Percentiles rank a stretch among this genome's conserved stretches.
Evolutionary conservation across 805 yeast genomes (phyloP).

Genomic region (Candida parachauliodes): DNA sequence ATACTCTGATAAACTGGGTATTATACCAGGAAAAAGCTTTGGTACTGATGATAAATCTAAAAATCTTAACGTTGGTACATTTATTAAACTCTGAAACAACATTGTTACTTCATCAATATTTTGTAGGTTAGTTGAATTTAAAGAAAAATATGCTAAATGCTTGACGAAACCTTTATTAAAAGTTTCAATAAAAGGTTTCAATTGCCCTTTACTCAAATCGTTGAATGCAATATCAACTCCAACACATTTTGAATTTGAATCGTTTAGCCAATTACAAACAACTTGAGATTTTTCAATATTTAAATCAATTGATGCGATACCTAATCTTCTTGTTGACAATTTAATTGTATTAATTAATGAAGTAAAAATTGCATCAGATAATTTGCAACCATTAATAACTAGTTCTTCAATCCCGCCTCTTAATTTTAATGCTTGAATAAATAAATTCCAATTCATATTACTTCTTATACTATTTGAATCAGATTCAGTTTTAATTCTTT

Average conservation of each 20-base stretch:
- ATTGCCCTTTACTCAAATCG: constrained; percentile 45
- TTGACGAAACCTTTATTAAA: constrained; percentile 27
- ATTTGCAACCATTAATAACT: constrained; percentile 54
- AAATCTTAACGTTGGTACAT: constrained; percentile 41
- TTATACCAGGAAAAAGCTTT: constrained; percentile 47
- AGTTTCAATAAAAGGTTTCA: constrained; percentile 43
- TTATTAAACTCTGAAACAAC: constrained; percentile 33
- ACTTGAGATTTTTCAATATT: constrained; percentile 38
- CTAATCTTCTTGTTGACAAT: constrained; percentile 46
- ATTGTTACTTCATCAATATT: constrained; percentile 37
- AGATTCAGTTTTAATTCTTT: constrained; percentile 45
- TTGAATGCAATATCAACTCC: constrained; percentile 58
- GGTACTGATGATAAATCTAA: constrained; percentile 54
- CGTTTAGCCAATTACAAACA: constrained; percentile 47
- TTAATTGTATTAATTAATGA: constrained; percentile 41
- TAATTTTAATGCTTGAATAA: constrained; percentile 36
- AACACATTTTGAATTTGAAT: constrained; percentile 41
- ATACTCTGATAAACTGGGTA: constrained; percentile 40
- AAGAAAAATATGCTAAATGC: constrained; percentile 47
- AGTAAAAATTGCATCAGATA: constrained; percentile 39
- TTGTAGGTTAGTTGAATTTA: constrained; percentile 48
- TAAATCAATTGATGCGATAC: constrained; percentile 51
- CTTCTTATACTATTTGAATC: constrained; percentile 36
- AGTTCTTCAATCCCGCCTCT: constrained; percentile 57
- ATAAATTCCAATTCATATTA: constrained; percentile 52